These are phyloP conservation scores for Sambucus nigra DNA, from an alignment of 129 eudicot species.

Conservation along the genomic window DNA sequence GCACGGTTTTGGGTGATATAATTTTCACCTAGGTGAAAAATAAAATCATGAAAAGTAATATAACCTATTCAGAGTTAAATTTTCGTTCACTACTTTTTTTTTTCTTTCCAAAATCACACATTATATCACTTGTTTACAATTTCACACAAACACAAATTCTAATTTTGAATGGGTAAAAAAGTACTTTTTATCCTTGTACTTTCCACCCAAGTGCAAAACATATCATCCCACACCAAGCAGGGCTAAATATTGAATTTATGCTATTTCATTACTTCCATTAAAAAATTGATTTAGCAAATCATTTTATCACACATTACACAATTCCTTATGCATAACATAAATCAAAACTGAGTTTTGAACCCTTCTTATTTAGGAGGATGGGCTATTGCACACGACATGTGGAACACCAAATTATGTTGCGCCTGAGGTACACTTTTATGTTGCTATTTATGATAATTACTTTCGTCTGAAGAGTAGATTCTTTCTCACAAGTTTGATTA, in stretches of 20 bases:
- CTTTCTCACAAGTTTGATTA: not conserved
- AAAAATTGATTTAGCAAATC: too few species aligned
- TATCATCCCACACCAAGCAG: too few species aligned
- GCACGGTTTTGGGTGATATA: not conserved
- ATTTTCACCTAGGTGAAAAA: not conserved
- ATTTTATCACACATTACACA: not conserved
- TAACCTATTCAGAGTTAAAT: too few species aligned
- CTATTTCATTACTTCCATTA: not conserved
- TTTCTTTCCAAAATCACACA: too few species aligned
- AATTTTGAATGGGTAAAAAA: too few species aligned
- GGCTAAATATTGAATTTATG: too few species aligned
- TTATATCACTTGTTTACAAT: too few species aligned
- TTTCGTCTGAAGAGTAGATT: not conserved
- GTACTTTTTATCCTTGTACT: too few species aligned
- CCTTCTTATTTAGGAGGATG: constrained; percentile 64
- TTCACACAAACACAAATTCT: too few species aligned
- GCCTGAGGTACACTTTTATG: constrained; percentile 63
- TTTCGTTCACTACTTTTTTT: too few species aligned
- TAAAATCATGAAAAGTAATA: too few species aligned
- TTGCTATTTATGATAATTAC: not conserved
- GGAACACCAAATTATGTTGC: constrained; percentile 99
- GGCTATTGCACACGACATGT: constrained; percentile 92
- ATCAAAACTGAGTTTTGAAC: constrained; percentile 1
- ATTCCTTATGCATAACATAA: not conserved
- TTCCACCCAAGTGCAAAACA: too few species aligned